Conservation (phyloP, 148 eudicot species). For the Rheum nobile region DNA sequence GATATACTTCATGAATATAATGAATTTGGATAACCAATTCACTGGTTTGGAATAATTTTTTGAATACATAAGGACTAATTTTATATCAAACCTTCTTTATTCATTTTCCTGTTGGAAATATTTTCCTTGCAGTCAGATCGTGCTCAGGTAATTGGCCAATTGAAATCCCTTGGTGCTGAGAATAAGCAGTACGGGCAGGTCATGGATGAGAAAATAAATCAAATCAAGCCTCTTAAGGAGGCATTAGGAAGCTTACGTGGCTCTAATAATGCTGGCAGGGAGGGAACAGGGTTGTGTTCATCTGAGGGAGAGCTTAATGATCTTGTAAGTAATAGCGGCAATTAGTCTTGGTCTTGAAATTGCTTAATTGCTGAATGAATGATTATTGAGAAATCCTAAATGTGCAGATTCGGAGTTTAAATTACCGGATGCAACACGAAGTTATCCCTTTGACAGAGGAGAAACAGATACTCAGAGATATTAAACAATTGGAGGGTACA, state of each 20-base stretch:
- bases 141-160: conserved; percentile 27
- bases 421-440: conserved; percentile 73
- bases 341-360: not conserved
- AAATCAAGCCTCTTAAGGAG: conserved; percentile 73
- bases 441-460: conserved; percentile 61
- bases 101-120: not conserved
- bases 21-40: not conserved
- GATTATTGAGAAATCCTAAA: not conserved
- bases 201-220: conserved; percentile 66
- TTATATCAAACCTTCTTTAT: not conserved
- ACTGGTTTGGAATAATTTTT: not conserved
- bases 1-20: no score
- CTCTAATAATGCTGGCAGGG: conserved; percentile 27
- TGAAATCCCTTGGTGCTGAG: conserved; percentile 37
- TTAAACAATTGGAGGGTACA: conserved; percentile 61
- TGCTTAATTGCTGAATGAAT: not conserved
- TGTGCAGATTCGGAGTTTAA: conserved; percentile 50
- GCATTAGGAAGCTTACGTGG: conserved; percentile 73
- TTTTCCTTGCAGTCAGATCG: conserved; percentile 37
- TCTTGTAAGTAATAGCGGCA: conserved; percentile 32
- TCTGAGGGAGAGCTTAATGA: conserved; percentile 79
- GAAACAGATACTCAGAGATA: conserved; percentile 63
- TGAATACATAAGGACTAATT: not conserved
- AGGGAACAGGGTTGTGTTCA: conserved; percentile 47
- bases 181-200: conserved; percentile 32